Conservation (phyloP, 2,329 filamentous ascomycete species). For the Fusarium duplospermum region DNA sequence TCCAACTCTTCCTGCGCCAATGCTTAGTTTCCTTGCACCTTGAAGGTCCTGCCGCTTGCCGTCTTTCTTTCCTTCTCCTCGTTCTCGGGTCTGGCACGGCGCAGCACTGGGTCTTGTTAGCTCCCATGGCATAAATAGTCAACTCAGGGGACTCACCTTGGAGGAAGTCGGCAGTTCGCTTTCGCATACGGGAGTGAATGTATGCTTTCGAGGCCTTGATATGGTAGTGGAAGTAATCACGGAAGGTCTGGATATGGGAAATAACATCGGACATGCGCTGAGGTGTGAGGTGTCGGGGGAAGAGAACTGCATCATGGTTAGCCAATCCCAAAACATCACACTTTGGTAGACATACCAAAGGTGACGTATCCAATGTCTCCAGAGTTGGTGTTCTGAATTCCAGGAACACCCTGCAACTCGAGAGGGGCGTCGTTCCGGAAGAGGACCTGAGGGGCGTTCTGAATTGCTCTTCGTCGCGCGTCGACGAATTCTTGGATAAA, state of each 20-base stretch:
- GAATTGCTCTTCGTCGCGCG: slow-evolving; percentile 91
- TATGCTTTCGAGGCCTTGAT: slow-evolving; percentile 99
- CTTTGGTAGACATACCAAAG: slow-evolving; percentile 73
- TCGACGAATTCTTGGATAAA: slow-evolving; percentile 99
- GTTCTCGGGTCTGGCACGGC: slow-evolving; percentile 91
- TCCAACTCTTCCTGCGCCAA: slow-evolving; percentile 19
- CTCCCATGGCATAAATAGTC: neutral
- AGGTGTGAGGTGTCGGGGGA: slow-evolving; percentile 91
- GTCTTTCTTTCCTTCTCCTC: slow-evolving; percentile 99
- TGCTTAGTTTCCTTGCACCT: slow-evolving; percentile 56
- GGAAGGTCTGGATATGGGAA: slow-evolving; percentile 99
- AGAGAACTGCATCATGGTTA: slow-evolving; percentile 74
- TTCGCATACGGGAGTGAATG: slow-evolving; percentile 98
- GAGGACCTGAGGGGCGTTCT: slow-evolving; percentile 97
- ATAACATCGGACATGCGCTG: slow-evolving; percentile 95
- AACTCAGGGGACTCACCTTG: slow-evolving; percentile 75
- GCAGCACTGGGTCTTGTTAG: slow-evolving; percentile 75
- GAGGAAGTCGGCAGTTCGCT: slow-evolving; percentile 96
- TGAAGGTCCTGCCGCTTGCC: slow-evolving; percentile 94
- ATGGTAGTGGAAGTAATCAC: slow-evolving; percentile 99
- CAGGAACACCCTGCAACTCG: slow-evolving; percentile 87
- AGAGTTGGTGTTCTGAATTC: slow-evolving; percentile 79
- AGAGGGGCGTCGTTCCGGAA: slow-evolving; percentile 95
- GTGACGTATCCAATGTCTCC: slow-evolving; percentile 97
- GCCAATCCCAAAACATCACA: neutral